These are phyloP conservation scores for Hypoxylon sp. DNA, from an alignment of 2,329 filamentous ascomycete species.

Conservation along the genomic window DNA sequence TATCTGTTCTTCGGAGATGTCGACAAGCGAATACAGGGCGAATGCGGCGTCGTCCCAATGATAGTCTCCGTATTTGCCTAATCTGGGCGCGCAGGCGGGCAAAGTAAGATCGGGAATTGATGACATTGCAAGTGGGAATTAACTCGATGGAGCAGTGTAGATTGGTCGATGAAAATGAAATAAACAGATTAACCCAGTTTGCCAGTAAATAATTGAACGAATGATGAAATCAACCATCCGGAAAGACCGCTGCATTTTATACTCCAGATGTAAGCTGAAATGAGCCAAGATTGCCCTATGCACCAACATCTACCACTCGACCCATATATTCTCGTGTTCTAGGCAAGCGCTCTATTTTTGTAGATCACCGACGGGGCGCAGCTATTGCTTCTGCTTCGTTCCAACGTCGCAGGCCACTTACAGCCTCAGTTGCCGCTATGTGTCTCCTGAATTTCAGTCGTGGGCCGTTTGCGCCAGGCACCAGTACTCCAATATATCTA, in stretches of 20 bases:
- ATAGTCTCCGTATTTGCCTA: not conserved
- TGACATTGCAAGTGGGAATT: not conserved
- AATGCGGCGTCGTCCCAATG: not conserved
- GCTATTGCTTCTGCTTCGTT: not conserved
- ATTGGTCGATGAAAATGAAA: too few species aligned
- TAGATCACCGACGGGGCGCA: not conserved
- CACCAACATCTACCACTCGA: not conserved
- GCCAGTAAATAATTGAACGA: not conserved
- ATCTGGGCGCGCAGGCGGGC: not conserved
- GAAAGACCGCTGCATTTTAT: not conserved
- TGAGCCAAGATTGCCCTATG: not conserved
- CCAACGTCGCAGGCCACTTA: not conserved
- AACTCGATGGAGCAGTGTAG: not conserved
- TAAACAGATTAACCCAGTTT: not conserved
- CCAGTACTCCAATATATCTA: not conserved
- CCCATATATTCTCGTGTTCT: not conserved
- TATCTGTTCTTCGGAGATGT: not conserved
- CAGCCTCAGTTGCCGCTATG: not conserved
- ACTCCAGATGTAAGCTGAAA: not conserved
- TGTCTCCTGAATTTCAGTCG: too few species aligned
- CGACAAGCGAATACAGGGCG: constrained; percentile 9
- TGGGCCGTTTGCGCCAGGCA: not conserved
- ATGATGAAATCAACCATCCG: not conserved
- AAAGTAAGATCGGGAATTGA: not conserved
- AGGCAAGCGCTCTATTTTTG: not conserved